A percentile compares a stretch with the other conserved stretches of the same genome.
phyloP scores from a whole-genome alignment of 2,329 filamentous ascomycete species.

The Penicillium sp. region DNA sequence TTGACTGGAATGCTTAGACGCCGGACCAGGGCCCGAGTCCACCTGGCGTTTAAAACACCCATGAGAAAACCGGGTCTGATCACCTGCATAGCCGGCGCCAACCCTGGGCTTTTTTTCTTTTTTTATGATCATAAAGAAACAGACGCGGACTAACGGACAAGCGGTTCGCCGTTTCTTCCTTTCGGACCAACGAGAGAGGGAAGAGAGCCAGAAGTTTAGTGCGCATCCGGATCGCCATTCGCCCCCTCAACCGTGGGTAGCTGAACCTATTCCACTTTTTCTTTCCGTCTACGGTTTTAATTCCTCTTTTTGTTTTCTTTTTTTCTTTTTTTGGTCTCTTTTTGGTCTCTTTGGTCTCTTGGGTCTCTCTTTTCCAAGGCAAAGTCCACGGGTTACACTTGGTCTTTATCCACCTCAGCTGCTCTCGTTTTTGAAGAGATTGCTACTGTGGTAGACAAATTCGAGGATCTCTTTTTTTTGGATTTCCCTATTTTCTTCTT shows the following conservation, averaged over 20 bases:
- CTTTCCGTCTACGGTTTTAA: neutral
- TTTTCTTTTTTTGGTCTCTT: neutral
- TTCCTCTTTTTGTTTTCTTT: neutral
- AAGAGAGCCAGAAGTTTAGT: conserved; percentile 13
- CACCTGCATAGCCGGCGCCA: conserved; percentile 32
- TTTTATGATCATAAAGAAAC: neutral
- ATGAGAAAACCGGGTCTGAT: conserved; percentile 22
- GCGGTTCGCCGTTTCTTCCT: neutral
- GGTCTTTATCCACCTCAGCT: conserved; percentile 4
- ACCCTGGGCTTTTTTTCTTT: neutral
- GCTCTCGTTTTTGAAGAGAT: conserved; percentile 1
- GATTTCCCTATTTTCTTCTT: neutral
- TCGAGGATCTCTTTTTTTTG: neutral
- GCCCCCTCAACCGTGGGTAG: conserved; percentile 25
- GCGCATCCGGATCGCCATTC: conserved; percentile 29
- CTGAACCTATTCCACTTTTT: conserved; percentile 16
- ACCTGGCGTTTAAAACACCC: conserved; percentile 15
- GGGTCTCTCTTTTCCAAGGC: neutral
- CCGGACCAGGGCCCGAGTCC: conserved; percentile 23
- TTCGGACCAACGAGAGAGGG: neutral
- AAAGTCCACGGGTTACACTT: neutral
- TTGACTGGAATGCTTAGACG: conserved; percentile 28
- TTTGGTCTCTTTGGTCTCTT: neutral
- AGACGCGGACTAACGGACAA: conserved; percentile 1
- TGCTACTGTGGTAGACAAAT: conserved; percentile 3